A percentile compares a stretch with the other conserved stretches of the same genome.
These are phyloP conservation scores for Fusarium transvaalense DNA, from an alignment of 2,329 filamentous ascomycete species.

Conservation along the genomic window DNA sequence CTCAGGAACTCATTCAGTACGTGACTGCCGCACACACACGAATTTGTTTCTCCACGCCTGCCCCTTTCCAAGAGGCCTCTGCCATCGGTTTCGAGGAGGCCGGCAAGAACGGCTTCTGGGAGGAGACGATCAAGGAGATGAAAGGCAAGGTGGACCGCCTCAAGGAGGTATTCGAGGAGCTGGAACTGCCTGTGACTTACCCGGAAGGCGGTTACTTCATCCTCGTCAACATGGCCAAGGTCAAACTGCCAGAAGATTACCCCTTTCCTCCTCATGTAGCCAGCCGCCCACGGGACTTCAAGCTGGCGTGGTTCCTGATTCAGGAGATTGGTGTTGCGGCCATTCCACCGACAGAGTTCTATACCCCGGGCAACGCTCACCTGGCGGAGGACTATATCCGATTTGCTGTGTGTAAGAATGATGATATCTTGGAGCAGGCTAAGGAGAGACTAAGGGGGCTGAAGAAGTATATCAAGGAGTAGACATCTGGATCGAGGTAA, in stretches of 20 bases:
- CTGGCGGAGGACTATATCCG: conserved; percentile 93
- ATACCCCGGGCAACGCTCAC: conserved; percentile 84
- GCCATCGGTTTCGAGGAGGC: conserved; percentile 96
- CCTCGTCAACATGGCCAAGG: conserved; percentile 90
- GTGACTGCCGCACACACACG: conserved; percentile 93
- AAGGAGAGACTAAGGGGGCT: conserved; percentile 80
- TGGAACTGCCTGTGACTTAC: conserved; percentile 84
- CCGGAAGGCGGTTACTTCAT: conserved; percentile 99
- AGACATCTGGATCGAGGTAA: conserved; percentile 6
- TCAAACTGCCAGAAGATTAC: conserved; percentile 85
- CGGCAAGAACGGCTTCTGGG: conserved; percentile 88
- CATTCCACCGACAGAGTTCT: conserved; percentile 97
- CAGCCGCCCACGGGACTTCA: conserved; percentile 88
- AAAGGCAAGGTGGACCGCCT: conserved; percentile 88
- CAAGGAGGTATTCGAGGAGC: conserved; percentile 82
- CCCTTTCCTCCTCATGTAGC: conserved; percentile 91
- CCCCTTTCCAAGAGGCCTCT: conserved; percentile 92
- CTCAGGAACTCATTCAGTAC: conserved; percentile 88
- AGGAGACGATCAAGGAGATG: conserved; percentile 86
- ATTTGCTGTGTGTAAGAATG: conserved; percentile 96
- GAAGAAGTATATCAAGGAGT: conserved; percentile 73
- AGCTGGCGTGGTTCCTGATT: conserved; percentile 96
- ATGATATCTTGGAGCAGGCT: conserved; percentile 83
- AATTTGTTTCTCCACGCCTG: conserved; percentile 95
- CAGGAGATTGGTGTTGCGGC: conserved; percentile 95